Evolutionary conservation across 352 stramenopile genomes (phyloP), one percentile per base, ranked within the genome.

Genomic region (Phytophthora multivora): DNA sequence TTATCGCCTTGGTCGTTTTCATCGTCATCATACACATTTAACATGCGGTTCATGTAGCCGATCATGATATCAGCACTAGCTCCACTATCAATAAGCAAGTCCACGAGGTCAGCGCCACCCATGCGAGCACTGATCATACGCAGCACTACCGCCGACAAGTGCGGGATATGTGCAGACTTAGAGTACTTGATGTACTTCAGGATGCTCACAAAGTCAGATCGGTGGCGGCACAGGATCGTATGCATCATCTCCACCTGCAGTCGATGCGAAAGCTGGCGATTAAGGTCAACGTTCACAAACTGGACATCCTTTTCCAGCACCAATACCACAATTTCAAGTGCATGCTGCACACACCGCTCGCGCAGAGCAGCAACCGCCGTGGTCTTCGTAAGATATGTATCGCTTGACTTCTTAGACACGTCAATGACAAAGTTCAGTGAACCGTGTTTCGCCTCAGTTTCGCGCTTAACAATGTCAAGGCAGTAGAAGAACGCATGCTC

Each of bases 181-280:
- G 79, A 86, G 66, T 91, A 95, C 63, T 90, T 88, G 52, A 95
- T 82, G 66, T 93, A 95, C 71, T 90, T 82, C 47, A 88, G 67
- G 55, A 95, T 84, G 46, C 78, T 88, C 30, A 95, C 83, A 48
- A 95, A 89, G 43, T 92, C 83, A 11, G 74, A 53, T 4, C 82
- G 83, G 35, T 90, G 77, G 21, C 84, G 84, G 35, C 73, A 85
- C 51, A 95, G 64, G 33, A 92, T 89, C 23, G 66, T 88, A 64
- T 93, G 80, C 40, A 95, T 76, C 62, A 83, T 82, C 57, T 95
- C 84, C 12, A 93, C 74, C 57, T 91, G 85, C 15, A 89, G 56
- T 23, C 79, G 75, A n/a, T 80, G 72, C 41, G 71, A 80, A 39
- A 90, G 67, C 39, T 80, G 75, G 21, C 75, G 78, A 23, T 87